Base-by-base conservation (phyloP, 257 asterid genomes). In the Solanum pennellii region DNA sequence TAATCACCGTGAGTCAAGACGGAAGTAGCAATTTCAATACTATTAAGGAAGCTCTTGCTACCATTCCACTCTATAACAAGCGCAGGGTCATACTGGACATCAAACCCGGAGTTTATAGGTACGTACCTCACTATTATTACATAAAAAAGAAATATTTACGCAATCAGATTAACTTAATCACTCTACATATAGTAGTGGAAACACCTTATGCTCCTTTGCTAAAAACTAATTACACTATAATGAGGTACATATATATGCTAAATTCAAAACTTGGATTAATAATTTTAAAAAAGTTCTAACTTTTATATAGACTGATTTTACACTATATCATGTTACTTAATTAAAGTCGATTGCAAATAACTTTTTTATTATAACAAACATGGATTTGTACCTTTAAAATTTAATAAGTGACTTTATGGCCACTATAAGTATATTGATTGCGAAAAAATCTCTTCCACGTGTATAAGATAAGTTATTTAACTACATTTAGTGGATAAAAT, bases 41-140 rank as follows among this genome's bases (percentile, higher is more conserved):
- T 73, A 90, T 94, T 35, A 89, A 29, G 11, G 92, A 94, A 83
- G 96, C 96, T 23, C 74, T 94, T 75, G 86, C 89, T 49, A 83
- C 20, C 90, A 86, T 94, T 89, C 95, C 94, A 7, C 75, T 86
- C 5, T 82, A 83, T 89, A 94, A 94, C 73, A 83, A 88, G 85
- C 90, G 88, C 11, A 88, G 96, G 82, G 86, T 91, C 89, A 68
- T 92, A 7, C 2, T 94, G 47, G 90, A 83, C 35, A 89, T 94
- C n/a, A 91, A 83, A 85, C 76, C 94, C 3, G 96, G 95, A 16
- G 85, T 93, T 86, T 94, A 93, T 86, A 89, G 95, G 96, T 93
- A 90, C 3, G 7, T 66, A 25, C 15, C 15, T 60, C 62, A 52
- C 0, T 60, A 21, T 9, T 60, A 60, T 60, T 9, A 60, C 11